Percentiles rank a stretch among this genome's conserved stretches.
These are phyloP conservation scores for Sophora flavescens DNA, from an alignment of 306 rosid species.

Conservation along the genomic window DNA sequence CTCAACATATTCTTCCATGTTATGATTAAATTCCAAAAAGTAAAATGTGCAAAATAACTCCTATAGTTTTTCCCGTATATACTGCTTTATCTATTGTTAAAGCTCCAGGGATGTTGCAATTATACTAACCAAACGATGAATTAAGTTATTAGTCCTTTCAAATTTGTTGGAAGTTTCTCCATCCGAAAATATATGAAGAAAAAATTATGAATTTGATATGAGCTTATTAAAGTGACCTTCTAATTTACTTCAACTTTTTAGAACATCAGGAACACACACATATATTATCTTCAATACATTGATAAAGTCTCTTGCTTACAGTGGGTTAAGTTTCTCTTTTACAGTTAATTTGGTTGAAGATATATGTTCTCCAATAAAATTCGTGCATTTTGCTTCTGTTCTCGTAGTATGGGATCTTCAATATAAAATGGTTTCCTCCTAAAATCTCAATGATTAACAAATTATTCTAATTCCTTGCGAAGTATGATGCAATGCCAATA, in stretches of 20 bases:
- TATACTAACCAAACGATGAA: not conserved
- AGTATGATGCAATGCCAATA: conserved; percentile 35
- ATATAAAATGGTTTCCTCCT: conserved; percentile 10
- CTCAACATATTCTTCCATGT: conserved; percentile 32
- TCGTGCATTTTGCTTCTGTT: not conserved
- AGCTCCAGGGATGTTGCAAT: not conserved
- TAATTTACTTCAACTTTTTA: conserved; percentile 11
- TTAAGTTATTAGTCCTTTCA: not conserved
- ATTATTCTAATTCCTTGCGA: conserved; percentile 50
- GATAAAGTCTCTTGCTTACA: not conserved
- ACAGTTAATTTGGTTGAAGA: not conserved
- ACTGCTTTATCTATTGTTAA: not conserved
- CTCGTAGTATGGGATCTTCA: not conserved
- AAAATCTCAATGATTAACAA: conserved; percentile 17
- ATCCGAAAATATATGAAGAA: not conserved
- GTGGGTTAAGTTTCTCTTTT: not conserved
- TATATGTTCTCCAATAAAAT: not conserved
- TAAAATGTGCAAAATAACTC: conserved; percentile 32
- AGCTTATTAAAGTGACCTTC: not conserved
- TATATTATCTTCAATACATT: no score
- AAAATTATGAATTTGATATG: not conserved
- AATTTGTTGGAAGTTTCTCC: not conserved
- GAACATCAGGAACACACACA: not conserved
- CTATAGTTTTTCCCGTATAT: conserved; percentile 24
- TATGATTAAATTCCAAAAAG: conserved; percentile 47